These are phyloP conservation scores for Dendryphion nanum DNA, from an alignment of 2,329 filamentous ascomycete species.

Conservation along the genomic window DNA sequence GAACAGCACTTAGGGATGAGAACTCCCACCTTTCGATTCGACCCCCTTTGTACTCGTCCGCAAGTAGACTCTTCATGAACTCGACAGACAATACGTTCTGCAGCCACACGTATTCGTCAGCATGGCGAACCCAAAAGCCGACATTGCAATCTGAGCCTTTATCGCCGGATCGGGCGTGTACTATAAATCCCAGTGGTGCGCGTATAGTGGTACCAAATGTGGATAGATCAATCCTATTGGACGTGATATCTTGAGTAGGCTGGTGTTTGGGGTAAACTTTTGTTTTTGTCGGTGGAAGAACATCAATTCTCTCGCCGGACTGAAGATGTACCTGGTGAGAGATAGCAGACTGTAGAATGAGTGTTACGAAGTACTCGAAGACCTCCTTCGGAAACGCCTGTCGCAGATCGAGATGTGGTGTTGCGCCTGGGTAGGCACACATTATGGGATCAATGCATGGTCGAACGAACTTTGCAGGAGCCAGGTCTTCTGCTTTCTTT, in stretches of 20 bases:
- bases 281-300: conserved; percentile 31
- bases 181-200: conserved; percentile 45
- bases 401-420: conserved; percentile 38
- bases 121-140: conserved; percentile 34
- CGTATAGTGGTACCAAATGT: conserved; percentile 27
- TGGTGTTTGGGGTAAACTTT: conserved; percentile 34
- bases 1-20: conserved; percentile 19
- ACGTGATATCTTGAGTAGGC: conserved; percentile 25
- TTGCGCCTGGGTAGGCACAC: conserved; percentile 45
- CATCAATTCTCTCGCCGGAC: conserved; percentile 26
- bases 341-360: conserved; percentile 25
- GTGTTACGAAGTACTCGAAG: conserved; percentile 44
- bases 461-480: conserved; percentile 39
- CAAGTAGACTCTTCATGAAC: conserved; percentile 26
- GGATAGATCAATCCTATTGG: conserved; percentile 2
- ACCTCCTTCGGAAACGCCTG: conserved; percentile 42
- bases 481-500: conserved; percentile 29
- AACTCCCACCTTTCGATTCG: conserved; percentile 23
- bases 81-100: conserved; percentile 23
- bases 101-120: conserved; percentile 35
- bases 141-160: conserved; percentile 38
- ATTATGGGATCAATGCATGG: conserved; percentile 45
- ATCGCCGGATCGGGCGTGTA: conserved; percentile 44
- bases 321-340: conserved; percentile 25
- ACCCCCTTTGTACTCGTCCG: conserved; percentile 25